Base-by-base conservation (phyloP, 371 early-diverging fungal species). In the Furculomyces boomerangus region DNA sequence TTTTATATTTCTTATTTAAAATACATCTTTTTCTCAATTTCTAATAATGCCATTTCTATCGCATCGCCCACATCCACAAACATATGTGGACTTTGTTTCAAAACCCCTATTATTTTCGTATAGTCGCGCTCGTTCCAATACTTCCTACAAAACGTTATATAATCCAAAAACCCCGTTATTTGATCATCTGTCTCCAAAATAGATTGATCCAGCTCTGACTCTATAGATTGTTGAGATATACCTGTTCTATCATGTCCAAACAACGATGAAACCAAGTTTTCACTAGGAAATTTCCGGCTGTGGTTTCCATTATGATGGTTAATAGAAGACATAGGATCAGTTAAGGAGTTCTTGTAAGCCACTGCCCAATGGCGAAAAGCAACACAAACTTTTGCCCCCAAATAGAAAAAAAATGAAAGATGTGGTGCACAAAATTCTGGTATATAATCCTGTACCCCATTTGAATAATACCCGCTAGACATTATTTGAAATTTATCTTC, bases 371-470 rank as follows among this genome's bases (percentile, higher is more conserved):
- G 68, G 61, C 66, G 62, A 50, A 63, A 61, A 49, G 63, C 62
- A 29, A 68, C 59, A 25, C 63, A 63, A 39, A 67, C 67, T 39
- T 68, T 68, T 13, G 68, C 63, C 0, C 64, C 56, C 48, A 68
- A 22, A 20, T 62, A 68, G 50, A 68, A 49, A 1, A 68, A 56
- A 47, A 63, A 68, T n/a, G 68, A 64, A 60, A 67, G 63, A 20
- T 68, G 68, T 1, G 68, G 68, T 1, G 69, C 67, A 35, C 68
- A 68, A 47, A 68, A 59, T 63, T 68, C 68, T 67, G 68, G 67
- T 24, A 68, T 67, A 18, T 62, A 66, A 57, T 68, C 68, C 0
- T 58, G 60, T 10, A 61, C 57, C 1, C 59, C 58, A 50, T 62
- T 60, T 28, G 63, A 58, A 18, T 58, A 14, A 63, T 58, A 68